These are phyloP conservation scores for Leccinellum luteum DNA, from an alignment of 768 basidiomycete species.

Conservation along the genomic window DNA sequence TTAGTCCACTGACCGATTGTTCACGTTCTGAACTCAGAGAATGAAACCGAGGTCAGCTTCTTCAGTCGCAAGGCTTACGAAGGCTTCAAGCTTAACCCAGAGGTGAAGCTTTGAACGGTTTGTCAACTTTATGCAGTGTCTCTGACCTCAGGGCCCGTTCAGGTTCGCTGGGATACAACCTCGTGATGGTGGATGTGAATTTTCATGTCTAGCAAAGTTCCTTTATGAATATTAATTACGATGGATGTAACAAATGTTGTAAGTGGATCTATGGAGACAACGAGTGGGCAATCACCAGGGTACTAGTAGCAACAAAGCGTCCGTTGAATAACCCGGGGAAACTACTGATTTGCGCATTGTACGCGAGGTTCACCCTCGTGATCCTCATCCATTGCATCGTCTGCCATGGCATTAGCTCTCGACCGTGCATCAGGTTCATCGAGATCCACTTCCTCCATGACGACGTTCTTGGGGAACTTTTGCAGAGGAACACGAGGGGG, in stretches of 20 bases:
- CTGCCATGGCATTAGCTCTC: slow-evolving; percentile 48
- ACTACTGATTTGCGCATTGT: slow-evolving; percentile 90
- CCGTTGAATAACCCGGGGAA: slow-evolving; percentile 6
- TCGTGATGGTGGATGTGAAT: slow-evolving; percentile 4
- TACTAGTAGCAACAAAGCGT: slow-evolving; percentile 21
- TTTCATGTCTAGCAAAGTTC: slow-evolving; percentile 1
- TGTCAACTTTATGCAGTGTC: background rate
- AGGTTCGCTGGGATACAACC: slow-evolving; percentile 31
- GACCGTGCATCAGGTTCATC: slow-evolving; percentile 68
- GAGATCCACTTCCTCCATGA: slow-evolving; percentile 82
- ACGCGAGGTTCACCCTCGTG: slow-evolving; percentile 83
- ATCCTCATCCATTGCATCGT: slow-evolving; percentile 93
- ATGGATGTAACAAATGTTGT: slow-evolving; percentile 29
- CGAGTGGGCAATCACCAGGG: slow-evolving; percentile 16
- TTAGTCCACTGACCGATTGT: background rate
- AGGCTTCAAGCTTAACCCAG: slow-evolving; percentile 77
- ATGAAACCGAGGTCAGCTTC: slow-evolving; percentile 93
- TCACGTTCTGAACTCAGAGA: slow-evolving; percentile 52
- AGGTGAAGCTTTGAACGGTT: slow-evolving; percentile 35
- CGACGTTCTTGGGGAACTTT: slow-evolving; percentile 62
- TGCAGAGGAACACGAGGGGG: slow-evolving; percentile 70
- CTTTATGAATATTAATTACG: slow-evolving; percentile 28
- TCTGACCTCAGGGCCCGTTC: background rate
- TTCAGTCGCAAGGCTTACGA: slow-evolving; percentile 80
- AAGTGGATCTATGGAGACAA: slow-evolving; percentile 29